Evolutionary conservation across 495 filamentous ascomycete genomes (phyloP), one percentile per base, ranked within the genome.

Genomic region (Xylaria nigripes): DNA sequence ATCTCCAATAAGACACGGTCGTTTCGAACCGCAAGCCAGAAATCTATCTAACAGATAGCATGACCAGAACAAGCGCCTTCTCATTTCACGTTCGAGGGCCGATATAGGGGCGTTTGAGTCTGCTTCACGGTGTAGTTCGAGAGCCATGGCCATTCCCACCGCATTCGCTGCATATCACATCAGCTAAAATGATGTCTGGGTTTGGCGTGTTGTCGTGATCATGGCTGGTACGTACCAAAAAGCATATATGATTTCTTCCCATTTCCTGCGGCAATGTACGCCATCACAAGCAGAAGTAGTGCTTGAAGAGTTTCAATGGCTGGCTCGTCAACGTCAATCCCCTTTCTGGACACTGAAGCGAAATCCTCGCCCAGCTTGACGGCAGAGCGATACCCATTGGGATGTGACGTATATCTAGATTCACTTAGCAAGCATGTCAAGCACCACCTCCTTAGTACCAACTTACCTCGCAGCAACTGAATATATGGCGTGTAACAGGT

Each of bases 231-330:
- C 79, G 6, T 81, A 90, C 86, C 78, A 41, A 94, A 69, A 18
- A 87, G 76, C 88, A 94, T 94, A 60, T 89, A 92, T 1, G 86
- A 83, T 66, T 86, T 90, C 71, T 87, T 91, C 21, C 88, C 85
- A 58, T 85, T 81, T n/a, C 88, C 87, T 22, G 81, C 75, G 16
- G 86, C 87, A 45, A 83, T 89, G 61, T 81, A 87, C 2, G 85
- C 81, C 61, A 84, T 83, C 3, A 82, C 82, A 1, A 94, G 78
- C n/a, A 94, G 74, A 45, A 94, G 66, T 10, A 90, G 74, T 6
- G 86, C 74, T 63, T 94, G 88, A 6, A 91, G 68, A 25, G 77
- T 75, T 64, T 92, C 88, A 41, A 91, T 79, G 0, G 81, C 84
- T 8, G 88, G 88, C 57, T 89, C 84, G 55, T 92, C 89, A 16